A percentile compares a stretch with the other conserved stretches of the same genome.
phyloP scores from a whole-genome alignment of 2,329 filamentous ascomycete genomes.

The Proliferodiscus dingleyae region DNA sequence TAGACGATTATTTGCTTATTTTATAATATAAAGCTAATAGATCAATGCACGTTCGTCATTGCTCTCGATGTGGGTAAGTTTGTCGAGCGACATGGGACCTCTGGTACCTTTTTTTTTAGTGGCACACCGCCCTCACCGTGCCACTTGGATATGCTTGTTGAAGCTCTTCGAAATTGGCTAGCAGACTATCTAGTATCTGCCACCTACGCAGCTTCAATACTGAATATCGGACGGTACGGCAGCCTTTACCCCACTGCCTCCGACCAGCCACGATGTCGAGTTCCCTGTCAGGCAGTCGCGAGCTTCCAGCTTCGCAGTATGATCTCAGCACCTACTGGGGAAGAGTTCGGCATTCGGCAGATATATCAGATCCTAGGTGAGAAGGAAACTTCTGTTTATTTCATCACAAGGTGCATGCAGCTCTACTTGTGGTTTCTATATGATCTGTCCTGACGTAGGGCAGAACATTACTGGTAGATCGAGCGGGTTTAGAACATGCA shows the following conservation, averaged over 20 bases:
- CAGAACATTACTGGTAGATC: constrained; percentile 82
- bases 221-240: too few species aligned
- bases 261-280: constrained; percentile 52
- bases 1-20: not conserved
- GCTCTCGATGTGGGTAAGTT: too few species aligned
- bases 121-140: too few species aligned
- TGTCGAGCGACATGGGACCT: too few species aligned
- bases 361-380: constrained; percentile 94
- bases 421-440: constrained; percentile 7
- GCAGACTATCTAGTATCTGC: too few species aligned
- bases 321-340: constrained; percentile 94
- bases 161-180: too few species aligned
- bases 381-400: constrained; percentile 33
- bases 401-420: constrained; percentile 21
- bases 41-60: too few species aligned
- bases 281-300: constrained; percentile 63
- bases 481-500: constrained; percentile 74
- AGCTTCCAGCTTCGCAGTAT: constrained; percentile 87
- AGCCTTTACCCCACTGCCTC: too few species aligned
- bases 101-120: too few species aligned
- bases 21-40: not conserved
- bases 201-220: too few species aligned
- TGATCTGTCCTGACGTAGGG: constrained; percentile 16
- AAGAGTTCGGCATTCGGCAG: constrained; percentile 80
- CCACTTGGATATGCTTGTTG: too few species aligned